Evolutionary conservation across 139 green algal species (phyloP), one percentile per base, ranked within the genome.

Genomic region (Volvox africanus): DNA sequence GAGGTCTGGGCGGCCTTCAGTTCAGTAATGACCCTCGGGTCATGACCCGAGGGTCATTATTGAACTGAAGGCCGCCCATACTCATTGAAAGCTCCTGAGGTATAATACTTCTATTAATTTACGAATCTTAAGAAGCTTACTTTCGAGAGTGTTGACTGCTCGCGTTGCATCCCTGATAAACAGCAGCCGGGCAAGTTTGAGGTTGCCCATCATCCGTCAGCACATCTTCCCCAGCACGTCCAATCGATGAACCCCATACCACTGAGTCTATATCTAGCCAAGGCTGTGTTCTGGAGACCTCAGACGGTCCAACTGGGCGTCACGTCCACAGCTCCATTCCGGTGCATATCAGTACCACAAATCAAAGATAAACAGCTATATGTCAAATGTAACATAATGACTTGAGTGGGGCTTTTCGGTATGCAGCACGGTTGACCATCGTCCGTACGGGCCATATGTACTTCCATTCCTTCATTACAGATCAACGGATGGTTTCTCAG

Each of bases 131-230:
- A 33, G 12, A 79, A 36, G 9, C 79, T 68, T 85, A 85, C 79
- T 85, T 85, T 12, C 79, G 37, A 22, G 79, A 85, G 19, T 85
- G 79, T 1, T 85, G 79, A 61, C 77, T 82, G 79, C 79, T 85
- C 36, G 75, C 16, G 50, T 33, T 24, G 14, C 26, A 21, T 24
- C 33, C 33, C 18, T 12, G 28, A 22, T 35, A 18, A 68, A 33
- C 79, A 13, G 37, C 20, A 50, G 79, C 79, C 22, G 79, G 44
- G 19, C 30, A 55, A 35, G 30, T 81, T 28, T 61, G 18, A 26
- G 75, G 30, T 30, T 80, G 26, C 16, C 75, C 3, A 24, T 26
- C 22, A 1, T 81, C 75, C 0, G 1, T 24, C 1, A 13, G 24
- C 11, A 30, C 75, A 24, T 19, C 13, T 20, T 61, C 75, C 24